Conservation (phyloP, 2,329 filamentous ascomycete species). For the Ceratocystiopsis minuta region DNA sequence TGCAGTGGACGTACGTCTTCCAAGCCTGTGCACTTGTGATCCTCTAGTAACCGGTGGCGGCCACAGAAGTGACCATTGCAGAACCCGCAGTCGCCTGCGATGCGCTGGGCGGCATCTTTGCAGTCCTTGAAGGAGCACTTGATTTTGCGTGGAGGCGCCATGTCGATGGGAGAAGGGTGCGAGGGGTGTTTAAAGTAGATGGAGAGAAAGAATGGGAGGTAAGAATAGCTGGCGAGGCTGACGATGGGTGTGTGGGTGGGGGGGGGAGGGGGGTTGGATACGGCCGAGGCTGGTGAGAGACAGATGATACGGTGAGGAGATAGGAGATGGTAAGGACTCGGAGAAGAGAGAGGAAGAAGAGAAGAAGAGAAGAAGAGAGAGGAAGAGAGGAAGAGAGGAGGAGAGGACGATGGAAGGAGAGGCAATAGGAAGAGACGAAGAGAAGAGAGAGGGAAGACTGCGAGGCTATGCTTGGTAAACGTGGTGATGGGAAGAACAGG, state of each 20-base stretch:
- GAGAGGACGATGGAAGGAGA: neutral
- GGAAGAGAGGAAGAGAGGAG: neutral
- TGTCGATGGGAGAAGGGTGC: slow-evolving; percentile 16
- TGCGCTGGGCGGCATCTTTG: slow-evolving; percentile 72
- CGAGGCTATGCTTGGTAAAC: neutral
- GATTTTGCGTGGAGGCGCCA: slow-evolving; percentile 53
- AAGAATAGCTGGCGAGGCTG: neutral
- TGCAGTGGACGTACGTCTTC: slow-evolving; percentile 52
- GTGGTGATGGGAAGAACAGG: neutral
- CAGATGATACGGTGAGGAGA: too few relatives aligned
- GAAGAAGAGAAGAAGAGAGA: neutral
- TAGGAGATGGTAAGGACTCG: neutral
- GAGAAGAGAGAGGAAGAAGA: neutral
- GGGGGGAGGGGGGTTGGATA: neutral
- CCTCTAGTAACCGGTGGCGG: slow-evolving; percentile 83
- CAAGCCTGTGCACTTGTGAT: slow-evolving; percentile 80
- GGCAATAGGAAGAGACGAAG: neutral
- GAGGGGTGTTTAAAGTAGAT: neutral
- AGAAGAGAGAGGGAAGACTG: neutral
- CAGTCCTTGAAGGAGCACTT: slow-evolving; percentile 83
- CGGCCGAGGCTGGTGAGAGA: neutral
- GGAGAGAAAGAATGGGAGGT: neutral
- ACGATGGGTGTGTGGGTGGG: too few relatives aligned
- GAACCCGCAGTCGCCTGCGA: slow-evolving; percentile 92
- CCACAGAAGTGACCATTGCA: slow-evolving; percentile 89